A percentile compares a stretch with the other conserved stretches of the same genome.
Evolutionary conservation across 2,329 filamentous ascomycete species (phyloP).

Genomic region (Aspergillus jensenii): DNA sequence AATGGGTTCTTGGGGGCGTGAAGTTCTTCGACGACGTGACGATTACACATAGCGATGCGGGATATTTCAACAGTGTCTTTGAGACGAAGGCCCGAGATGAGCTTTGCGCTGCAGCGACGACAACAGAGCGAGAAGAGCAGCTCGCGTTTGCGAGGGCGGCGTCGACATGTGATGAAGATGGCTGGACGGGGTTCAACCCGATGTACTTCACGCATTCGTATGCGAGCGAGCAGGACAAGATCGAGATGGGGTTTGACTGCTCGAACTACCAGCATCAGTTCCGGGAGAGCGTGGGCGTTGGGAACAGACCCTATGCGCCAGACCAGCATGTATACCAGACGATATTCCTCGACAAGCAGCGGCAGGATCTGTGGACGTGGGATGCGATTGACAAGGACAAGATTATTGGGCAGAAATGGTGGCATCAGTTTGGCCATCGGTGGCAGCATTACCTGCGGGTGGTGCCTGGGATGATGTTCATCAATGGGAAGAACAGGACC

Average conservation of each 20-base stretch:
- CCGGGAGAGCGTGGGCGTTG: constrained; percentile 38
- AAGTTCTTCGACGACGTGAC: constrained; percentile 65
- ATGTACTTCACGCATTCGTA: constrained; percentile 64
- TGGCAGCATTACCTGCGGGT: constrained; percentile 62
- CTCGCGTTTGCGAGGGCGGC: constrained; percentile 45
- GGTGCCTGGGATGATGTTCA: constrained; percentile 70
- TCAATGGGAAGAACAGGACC: constrained; percentile 65
- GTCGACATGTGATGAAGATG: constrained; percentile 31
- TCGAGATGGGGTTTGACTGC: constrained; percentile 69
- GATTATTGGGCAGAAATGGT: constrained; percentile 61
- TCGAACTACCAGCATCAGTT: constrained; percentile 76
- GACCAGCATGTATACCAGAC: constrained; percentile 69
- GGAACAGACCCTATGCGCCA: constrained; percentile 39
- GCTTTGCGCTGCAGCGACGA: constrained; percentile 49
- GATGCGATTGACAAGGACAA: constrained; percentile 57
- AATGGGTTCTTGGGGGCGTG: constrained; percentile 67
- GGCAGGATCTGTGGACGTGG: constrained; percentile 58
- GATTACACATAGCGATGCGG: constrained; percentile 58
- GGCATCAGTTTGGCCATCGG: constrained; percentile 62
- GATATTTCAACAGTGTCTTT: constrained; percentile 60
- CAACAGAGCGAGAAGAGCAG: constrained; percentile 46
- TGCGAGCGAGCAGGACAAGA: constrained; percentile 52
- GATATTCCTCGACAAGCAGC: constrained; percentile 59
- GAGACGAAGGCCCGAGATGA: constrained; percentile 54
- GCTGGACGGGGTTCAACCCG: constrained; percentile 51